Conservation (phyloP, 2,329 filamentous ascomycete genomes). For the Colletotrichum camelliae region DNA sequence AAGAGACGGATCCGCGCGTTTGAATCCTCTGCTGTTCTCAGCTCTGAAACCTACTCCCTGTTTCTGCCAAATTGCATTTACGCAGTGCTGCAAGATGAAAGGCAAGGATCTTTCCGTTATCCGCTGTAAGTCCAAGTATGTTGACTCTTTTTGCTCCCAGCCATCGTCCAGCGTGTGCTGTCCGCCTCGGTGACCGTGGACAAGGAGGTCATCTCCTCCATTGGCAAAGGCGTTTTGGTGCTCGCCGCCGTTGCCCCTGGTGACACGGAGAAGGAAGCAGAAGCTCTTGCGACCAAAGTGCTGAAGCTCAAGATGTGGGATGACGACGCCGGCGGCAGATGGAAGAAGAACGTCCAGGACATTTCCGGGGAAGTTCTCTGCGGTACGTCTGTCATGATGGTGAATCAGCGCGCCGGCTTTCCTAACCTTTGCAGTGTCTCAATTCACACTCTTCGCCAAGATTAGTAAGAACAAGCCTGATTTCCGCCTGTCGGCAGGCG, state of each 20-base stretch:
- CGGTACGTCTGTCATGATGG: constrained; percentile 59
- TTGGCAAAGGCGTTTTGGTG: constrained; percentile 87
- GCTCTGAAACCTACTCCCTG: neutral
- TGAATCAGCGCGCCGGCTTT: neutral
- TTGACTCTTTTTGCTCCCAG: constrained; percentile 53
- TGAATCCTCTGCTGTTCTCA: neutral
- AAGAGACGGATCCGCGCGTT: neutral
- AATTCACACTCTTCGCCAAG: constrained; percentile 91
- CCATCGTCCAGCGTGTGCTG: constrained; percentile 90
- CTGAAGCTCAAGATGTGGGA: constrained; percentile 93
- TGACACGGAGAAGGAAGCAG: constrained; percentile 88
- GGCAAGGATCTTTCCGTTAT: constrained; percentile 30
- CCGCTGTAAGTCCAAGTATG: neutral
- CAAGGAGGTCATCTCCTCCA: constrained; percentile 85
- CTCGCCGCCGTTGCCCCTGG: constrained; percentile 90
- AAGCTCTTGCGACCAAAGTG: constrained; percentile 83
- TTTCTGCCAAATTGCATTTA: neutral
- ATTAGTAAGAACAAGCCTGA: constrained; percentile 97
- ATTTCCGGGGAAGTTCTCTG: constrained; percentile 93
- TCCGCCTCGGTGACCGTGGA: constrained; percentile 97
- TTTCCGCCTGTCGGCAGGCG: constrained; percentile 86
- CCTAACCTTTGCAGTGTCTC: constrained; percentile 70
- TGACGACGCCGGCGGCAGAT: constrained; percentile 76
- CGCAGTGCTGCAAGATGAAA: constrained; percentile 35
- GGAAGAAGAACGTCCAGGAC: constrained; percentile 89